A percentile compares a stretch with the other conserved stretches of the same genome.
Evolutionary conservation across 768 basidiomycete genomes (phyloP).

Genomic region (Tephrocybe sp.): DNA sequence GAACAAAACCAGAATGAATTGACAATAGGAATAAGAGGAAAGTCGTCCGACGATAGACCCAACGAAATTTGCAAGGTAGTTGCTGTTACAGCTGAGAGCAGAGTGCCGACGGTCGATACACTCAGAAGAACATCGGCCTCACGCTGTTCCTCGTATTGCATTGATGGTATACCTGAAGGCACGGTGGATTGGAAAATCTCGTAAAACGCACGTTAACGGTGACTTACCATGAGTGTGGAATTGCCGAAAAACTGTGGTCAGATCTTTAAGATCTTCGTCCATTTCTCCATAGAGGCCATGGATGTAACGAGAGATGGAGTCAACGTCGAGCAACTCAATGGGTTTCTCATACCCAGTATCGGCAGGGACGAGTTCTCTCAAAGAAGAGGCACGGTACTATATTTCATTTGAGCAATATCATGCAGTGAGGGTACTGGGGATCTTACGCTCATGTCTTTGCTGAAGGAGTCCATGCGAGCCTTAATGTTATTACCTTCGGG

Average conservation of each 20-base stretch:
- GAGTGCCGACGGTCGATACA: constrained; percentile 19
- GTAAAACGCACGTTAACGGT: not conserved
- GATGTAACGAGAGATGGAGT: constrained; percentile 1
- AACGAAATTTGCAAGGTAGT: constrained; percentile 18
- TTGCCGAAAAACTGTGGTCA: not conserved
- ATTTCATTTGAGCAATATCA: not conserved
- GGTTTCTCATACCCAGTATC: not conserved
- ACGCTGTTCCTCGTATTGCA: constrained; percentile 14
- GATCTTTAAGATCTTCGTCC: constrained; percentile 2
- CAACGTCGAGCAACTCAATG: not conserved
- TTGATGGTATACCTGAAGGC: constrained; percentile 11
- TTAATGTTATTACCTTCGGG: constrained; percentile 10
- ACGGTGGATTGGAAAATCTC: not conserved
- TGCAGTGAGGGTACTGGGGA: not conserved
- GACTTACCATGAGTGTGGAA: constrained; percentile 6
- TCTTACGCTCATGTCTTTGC: constrained; percentile 7
- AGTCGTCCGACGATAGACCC: not conserved
- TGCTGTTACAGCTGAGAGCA: constrained; percentile 27
- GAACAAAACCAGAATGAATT: constrained; percentile 22
- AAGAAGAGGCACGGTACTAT: not conserved
- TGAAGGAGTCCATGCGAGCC: not conserved
- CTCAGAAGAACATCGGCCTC: constrained; percentile 11
- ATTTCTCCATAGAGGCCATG: constrained; percentile 8
- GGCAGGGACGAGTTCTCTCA: not conserved
- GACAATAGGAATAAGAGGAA: constrained; percentile 1